Evolutionary conservation across 306 rosid genomes (phyloP).

Genomic region (Argentina anserina): DNA sequence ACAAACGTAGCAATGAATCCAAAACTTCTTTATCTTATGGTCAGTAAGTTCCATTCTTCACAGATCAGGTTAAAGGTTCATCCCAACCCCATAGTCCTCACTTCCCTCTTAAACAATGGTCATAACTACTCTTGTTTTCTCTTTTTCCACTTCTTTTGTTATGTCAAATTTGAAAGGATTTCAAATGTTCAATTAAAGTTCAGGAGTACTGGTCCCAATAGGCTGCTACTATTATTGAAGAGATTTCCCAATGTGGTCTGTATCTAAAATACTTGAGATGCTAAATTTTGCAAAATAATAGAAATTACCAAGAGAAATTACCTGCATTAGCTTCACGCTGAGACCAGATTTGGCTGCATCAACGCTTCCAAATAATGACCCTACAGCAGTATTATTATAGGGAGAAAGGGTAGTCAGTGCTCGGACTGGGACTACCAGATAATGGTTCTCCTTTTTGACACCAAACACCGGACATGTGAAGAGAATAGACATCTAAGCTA

Average conservation of each 20-base stretch:
- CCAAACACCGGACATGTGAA: neutral
- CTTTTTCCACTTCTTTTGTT: too few species aligned
- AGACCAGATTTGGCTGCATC: slow-evolving; percentile 70
- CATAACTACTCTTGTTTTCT: neutral
- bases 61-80: neutral
- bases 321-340: slow-evolving; percentile 88
- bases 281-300: neutral
- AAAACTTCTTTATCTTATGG: neutral
- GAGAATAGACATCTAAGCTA: neutral
- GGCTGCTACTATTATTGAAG: neutral
- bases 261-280: neutral
- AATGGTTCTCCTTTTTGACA: neutral
- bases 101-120: neutral
- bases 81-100: neutral
- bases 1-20: neutral
- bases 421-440: neutral
- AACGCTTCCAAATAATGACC: slow-evolving; percentile 77
- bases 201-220: neutral
- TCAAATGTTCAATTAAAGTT: too few species aligned
- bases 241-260: neutral
- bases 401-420: neutral
- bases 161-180: too few species aligned
- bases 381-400: slow-evolving; percentile 30
- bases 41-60: neutral
- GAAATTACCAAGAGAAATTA: slow-evolving; percentile 19